Conservation (phyloP, 23 red algal species). For the Gracilaria gracilis region DNA sequence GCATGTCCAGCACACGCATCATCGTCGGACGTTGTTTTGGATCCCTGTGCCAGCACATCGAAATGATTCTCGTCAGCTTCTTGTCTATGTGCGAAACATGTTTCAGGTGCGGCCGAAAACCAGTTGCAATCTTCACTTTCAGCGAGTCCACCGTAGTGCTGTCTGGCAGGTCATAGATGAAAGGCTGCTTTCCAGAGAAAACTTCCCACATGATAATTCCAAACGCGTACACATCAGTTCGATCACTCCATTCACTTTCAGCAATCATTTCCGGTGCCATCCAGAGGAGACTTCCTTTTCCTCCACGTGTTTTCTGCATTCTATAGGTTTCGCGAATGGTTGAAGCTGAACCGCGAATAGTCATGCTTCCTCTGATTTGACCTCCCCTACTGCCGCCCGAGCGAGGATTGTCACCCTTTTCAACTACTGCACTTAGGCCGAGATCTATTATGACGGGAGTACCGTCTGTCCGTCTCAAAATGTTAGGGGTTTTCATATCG, state of each 20-base stretch:
- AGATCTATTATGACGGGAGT: slow-evolving; percentile 74
- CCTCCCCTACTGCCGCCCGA: background rate
- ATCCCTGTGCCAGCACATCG: slow-evolving; percentile 42
- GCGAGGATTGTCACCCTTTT: background rate
- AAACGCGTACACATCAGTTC: slow-evolving; percentile 57
- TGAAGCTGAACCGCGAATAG: background rate
- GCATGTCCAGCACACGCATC: slow-evolving; percentile 45
- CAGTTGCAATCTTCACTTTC: slow-evolving; percentile 15
- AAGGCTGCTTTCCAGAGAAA: slow-evolving; percentile 39
- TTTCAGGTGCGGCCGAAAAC: slow-evolving; percentile 8
- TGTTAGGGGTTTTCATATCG: slow-evolving; percentile 69
- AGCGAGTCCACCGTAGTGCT: background rate
- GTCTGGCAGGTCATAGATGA: background rate
- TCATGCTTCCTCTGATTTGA: background rate
- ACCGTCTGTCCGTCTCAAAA: slow-evolving; percentile 30
- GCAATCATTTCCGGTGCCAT: slow-evolving; percentile 63
- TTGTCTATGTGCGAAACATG: slow-evolving; percentile 39
- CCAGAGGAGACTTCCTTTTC: slow-evolving; percentile 50
- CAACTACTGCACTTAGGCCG: slow-evolving; percentile 37
- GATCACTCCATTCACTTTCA: slow-evolving; percentile 42
- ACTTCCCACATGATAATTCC: slow-evolving; percentile 70
- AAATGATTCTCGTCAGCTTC: slow-evolving; percentile 26
- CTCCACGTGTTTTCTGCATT: background rate
- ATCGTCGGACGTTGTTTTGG: slow-evolving; percentile 51
- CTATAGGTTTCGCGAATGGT: slow-evolving; percentile 8